These are phyloP conservation scores for Bipolaris sorokiniana DNA, from an alignment of 2,329 filamentous ascomycete species.

Conservation along the genomic window DNA sequence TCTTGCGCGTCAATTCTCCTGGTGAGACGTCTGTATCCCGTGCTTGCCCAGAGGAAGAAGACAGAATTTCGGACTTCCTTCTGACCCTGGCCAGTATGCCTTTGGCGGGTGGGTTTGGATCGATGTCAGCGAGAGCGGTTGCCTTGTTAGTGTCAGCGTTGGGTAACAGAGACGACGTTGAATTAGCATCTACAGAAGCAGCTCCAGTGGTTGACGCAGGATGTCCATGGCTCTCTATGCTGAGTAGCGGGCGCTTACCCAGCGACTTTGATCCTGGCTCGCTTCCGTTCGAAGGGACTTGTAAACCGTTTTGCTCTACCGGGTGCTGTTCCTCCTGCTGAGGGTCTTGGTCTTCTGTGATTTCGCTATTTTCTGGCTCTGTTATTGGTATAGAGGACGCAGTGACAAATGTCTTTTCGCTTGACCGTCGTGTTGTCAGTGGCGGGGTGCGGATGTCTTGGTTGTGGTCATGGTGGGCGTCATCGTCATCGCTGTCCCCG, in stretches of 20 bases:
- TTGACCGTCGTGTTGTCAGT: conserved; percentile 30
- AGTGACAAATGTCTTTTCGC: conserved; percentile 42
- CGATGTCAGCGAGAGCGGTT: conserved; percentile 26
- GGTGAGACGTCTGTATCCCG: conserved; percentile 12
- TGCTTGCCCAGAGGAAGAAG: conserved; percentile 19
- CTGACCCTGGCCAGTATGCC: conserved; percentile 40
- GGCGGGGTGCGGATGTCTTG: conserved; percentile 17
- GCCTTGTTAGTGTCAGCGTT: conserved; percentile 45
- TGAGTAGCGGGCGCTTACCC: conserved; percentile 41
- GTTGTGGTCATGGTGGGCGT: conserved; percentile 7
- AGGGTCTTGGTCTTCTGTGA: conserved; percentile 8
- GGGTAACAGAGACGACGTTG: conserved; percentile 47
- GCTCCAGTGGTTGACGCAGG: conserved; percentile 34
- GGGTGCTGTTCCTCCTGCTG: conserved; percentile 21
- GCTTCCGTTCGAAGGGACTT: conserved; percentile 31
- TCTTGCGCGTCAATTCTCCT: conserved; percentile 30
- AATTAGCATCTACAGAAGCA: conserved; percentile 44
- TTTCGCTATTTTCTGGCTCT: conserved; percentile 12
- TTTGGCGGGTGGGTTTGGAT: conserved; percentile 27
- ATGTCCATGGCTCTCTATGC: conserved; percentile 35
- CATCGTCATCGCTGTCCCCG: conserved; percentile 31
- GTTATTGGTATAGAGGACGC: conserved; percentile 32
- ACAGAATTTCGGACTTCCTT: conserved; percentile 32
- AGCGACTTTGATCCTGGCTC: conserved; percentile 22
- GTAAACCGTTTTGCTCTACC: conserved; percentile 41